These are phyloP conservation scores for Neonectria sp. DNA, from an alignment of 2,329 filamentous ascomycete species.

Conservation along the genomic window DNA sequence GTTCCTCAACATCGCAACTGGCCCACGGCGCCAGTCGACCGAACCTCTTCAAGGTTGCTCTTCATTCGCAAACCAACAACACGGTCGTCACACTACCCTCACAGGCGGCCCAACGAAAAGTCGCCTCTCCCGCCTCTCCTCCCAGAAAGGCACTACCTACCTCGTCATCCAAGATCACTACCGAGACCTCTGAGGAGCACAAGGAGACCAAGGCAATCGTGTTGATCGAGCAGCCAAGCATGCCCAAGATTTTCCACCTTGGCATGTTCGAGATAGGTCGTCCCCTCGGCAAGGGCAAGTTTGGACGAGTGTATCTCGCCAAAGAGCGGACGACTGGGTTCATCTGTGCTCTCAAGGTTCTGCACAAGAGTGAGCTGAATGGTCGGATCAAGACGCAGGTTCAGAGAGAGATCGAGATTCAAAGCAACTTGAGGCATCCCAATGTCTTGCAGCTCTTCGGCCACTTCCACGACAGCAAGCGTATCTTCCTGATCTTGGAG, in stretches of 20 bases:
- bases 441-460: slow-evolving; percentile 88
- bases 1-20: slow-evolving; percentile 58
- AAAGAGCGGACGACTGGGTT: slow-evolving; percentile 84
- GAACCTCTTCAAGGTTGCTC: slow-evolving; percentile 87
- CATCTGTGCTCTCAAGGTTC: slow-evolving; percentile 87
- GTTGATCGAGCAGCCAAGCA: slow-evolving; percentile 70
- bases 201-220: slow-evolving; percentile 67
- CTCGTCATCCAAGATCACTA: slow-evolving; percentile 57
- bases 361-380: slow-evolving; percentile 86
- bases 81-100: slow-evolving; percentile 77
- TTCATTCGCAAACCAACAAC: slow-evolving; percentile 83
- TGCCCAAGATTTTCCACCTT: slow-evolving; percentile 82
- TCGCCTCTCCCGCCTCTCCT: slow-evolving; percentile 64
- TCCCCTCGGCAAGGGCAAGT: slow-evolving; percentile 89
- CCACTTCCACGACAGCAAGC: slow-evolving; percentile 90
- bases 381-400: slow-evolving; percentile 88
- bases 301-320: slow-evolving; percentile 87
- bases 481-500: slow-evolving; percentile 89
- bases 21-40: slow-evolving; percentile 74
- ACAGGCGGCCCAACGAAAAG: slow-evolving; percentile 72
- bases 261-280: slow-evolving; percentile 96
- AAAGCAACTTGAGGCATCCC: slow-evolving; percentile 87
- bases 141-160: slow-evolving; percentile 65
- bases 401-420: slow-evolving; percentile 89
- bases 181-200: slow-evolving; percentile 68